Base-by-base conservation (phyloP, 2,329 filamentous ascomycete species). In the Microsporum canis region DNA sequence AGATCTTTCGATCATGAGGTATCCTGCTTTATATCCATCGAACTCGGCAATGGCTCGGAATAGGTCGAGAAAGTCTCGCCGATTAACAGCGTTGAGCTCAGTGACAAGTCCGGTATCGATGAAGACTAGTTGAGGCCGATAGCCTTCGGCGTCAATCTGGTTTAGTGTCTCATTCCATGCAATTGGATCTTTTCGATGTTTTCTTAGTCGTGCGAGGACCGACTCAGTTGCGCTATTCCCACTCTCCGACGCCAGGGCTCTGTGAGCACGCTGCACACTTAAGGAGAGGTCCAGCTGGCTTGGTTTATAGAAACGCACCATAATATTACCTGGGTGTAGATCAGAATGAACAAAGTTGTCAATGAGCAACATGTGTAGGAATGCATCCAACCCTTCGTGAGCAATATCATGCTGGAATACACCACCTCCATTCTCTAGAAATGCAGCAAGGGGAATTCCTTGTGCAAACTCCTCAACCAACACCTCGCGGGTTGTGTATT, bases 301-400 rank as follows among this genome's bases (percentile, higher is more conserved):
- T 0, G 91, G 85, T 69, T 92, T 86, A 75, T 97, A 96, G 77
- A 99, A 99, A 65, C 95, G 90, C 55, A 99, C 92, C 91, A 99
- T 97, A 75, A 99, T 97, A 72, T 99, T 99, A 31, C 94, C 94
- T 0, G 94, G 94, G 71, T 99, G 94, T 34, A 99, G 78, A 71
- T 99, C 94, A 3, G 94, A 92, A 71, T 99, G 94, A 31, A 96
- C 87, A 72, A 99, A 99, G 72, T 99, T 99, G 73, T 99, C 94
- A 43, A 99, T 87, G 10, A 99, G 81, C 14, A 99, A 78, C 94
- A 99, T 99, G 69, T 91, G 89, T 57, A 99, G 77, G 74, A 99
- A 99, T 2, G 92, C 91, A 71, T 99, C 91, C 0, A 99, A 82
- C 0, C 94, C 94, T 76, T 97, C 92, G 62, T 95, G 87, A 2